Evolutionary conservation across 139 green algal species (phyloP).

Genomic region (Chlamydomonas sphaeroides): DNA sequence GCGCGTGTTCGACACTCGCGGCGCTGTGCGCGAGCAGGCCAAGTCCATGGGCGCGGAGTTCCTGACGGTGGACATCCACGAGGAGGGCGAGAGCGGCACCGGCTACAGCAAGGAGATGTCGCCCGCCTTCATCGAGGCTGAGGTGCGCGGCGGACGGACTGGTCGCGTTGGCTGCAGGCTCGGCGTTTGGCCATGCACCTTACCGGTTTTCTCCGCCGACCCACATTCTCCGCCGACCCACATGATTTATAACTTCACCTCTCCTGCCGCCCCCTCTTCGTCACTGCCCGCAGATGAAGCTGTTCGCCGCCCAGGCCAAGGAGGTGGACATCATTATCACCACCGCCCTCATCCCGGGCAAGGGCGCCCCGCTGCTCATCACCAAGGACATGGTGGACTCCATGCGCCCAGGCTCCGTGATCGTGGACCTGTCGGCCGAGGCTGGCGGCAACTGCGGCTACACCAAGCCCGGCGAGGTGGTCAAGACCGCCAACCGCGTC

Average conservation of each 20-base stretch:
- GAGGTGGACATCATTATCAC: conserved; percentile 95
- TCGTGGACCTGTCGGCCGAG: conserved; percentile 91
- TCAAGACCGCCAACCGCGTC: conserved; percentile 63
- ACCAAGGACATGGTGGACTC: conserved; percentile 81
- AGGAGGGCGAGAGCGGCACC: conserved; percentile 79
- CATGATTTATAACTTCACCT: too few species aligned
- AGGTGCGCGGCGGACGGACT: too few species aligned
- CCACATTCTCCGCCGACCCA: too few species aligned
- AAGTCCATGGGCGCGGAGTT: conserved; percentile 89
- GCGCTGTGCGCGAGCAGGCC: conserved; percentile 77
- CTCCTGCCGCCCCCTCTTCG: neutral
- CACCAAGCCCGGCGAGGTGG: conserved; percentile 48
- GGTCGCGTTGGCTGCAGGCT: too few species aligned
- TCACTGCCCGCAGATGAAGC: conserved; percentile 55
- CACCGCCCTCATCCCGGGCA: conserved; percentile 85
- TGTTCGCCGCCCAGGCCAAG: conserved; percentile 72
- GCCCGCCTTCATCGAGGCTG: conserved; percentile 82
- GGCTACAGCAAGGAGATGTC: conserved; percentile 91
- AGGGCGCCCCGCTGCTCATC: conserved; percentile 87
- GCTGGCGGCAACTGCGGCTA: conserved; percentile 67
- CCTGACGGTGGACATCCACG: conserved; percentile 83
- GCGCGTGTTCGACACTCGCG: conserved; percentile 85
- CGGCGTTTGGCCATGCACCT: too few species aligned
- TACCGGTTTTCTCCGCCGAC: too few species aligned
- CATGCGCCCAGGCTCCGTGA: conserved; percentile 82